These are phyloP conservation scores for Somion occarium DNA, from an alignment of 1,284 basidiomycete species.

Conservation along the genomic window DNA sequence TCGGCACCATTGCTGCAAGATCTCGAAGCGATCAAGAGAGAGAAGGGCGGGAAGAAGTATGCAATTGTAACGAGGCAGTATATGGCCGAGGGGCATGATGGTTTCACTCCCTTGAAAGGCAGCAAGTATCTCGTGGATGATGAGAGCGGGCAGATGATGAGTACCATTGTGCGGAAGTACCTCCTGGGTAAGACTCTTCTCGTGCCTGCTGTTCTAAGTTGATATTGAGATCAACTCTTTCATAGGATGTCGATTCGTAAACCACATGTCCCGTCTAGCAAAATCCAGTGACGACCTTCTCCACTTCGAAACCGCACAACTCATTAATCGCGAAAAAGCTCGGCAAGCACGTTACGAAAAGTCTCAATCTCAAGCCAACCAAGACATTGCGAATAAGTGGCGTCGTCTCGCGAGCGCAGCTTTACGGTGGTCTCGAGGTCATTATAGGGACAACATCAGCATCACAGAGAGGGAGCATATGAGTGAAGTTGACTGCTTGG, in stretches of 20 bases:
- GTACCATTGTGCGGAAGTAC: constrained; percentile 79
- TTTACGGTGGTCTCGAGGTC: constrained; percentile 44
- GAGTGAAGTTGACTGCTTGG: constrained; percentile 69
- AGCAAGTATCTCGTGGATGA: constrained; percentile 76
- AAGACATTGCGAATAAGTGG: constrained; percentile 41
- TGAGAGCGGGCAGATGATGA: constrained; percentile 81
- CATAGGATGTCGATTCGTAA: constrained; percentile 64
- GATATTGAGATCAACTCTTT: background rate
- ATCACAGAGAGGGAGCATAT: constrained; percentile 71
- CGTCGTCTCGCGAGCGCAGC: constrained; percentile 40
- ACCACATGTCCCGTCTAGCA: constrained; percentile 45
- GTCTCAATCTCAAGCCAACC: constrained; percentile 11
- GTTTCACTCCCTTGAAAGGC: constrained; percentile 68
- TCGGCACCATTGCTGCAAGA: constrained; percentile 25
- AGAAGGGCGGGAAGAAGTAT: constrained; percentile 58
- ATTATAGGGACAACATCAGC: constrained; percentile 58
- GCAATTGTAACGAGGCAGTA: constrained; percentile 76
- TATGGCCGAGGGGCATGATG: constrained; percentile 78
- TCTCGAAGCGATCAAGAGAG: constrained; percentile 51
- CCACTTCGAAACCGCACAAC: constrained; percentile 35
- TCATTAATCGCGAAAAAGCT: constrained; percentile 39
- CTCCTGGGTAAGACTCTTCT: constrained; percentile 59
- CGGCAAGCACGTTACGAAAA: constrained; percentile 24
- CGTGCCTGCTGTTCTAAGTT: background rate
- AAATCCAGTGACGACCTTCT: constrained; percentile 27